Evolutionary conservation across 78 protist genomes (phyloP), one percentile per base, ranked within the genome.

Genomic region (Dictyostelium intermedium): DNA sequence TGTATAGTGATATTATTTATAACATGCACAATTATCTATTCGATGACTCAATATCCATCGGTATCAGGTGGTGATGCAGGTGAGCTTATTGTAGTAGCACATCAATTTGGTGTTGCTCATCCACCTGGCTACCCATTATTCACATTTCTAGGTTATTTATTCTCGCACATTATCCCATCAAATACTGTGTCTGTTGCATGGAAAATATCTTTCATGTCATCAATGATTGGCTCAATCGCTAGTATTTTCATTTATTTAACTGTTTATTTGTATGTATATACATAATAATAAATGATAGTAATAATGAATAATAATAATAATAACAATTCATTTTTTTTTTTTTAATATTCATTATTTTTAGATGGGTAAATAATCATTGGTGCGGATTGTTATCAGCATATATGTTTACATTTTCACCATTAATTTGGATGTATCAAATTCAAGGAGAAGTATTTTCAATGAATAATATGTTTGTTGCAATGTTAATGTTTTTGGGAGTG

Each of bases 61-160:
- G 96, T 97, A 2, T 73, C 96, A 7, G 97, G 97, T 27, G 98
- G 98, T 81, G 98, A 97, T 76, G 76, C 97, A 1, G 98, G 98
- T 13, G 98, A 97, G 86, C 76, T 97, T 16, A 80, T 87, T 50
- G 53, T 60, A 30, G 83, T 73, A 16, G 97, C 97, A 3, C 53
- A 83, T 84, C 86, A 76, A 82, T 27, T 63, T 27, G 98, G 97
- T 25, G 77, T 92, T 37, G 93, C 97, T 23, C 98, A 97, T 78
- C 98, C 98, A n/a, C 97, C 98, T 0, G 98, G 98, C 13, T 97
- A 97, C 43, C 98, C 98, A 27, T 27, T 83, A 47, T 95, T 93
- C 74, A 83, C 97, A 30, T 25, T 96, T 53, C 35, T 91, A 2
- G 96, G 95, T n/a, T 70, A 84, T n/a, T 16, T 76, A 27, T 85